phyloP scores from a whole-genome alignment of 768 basidiomycete genomes.

The Boletus rubroflammeus region DNA sequence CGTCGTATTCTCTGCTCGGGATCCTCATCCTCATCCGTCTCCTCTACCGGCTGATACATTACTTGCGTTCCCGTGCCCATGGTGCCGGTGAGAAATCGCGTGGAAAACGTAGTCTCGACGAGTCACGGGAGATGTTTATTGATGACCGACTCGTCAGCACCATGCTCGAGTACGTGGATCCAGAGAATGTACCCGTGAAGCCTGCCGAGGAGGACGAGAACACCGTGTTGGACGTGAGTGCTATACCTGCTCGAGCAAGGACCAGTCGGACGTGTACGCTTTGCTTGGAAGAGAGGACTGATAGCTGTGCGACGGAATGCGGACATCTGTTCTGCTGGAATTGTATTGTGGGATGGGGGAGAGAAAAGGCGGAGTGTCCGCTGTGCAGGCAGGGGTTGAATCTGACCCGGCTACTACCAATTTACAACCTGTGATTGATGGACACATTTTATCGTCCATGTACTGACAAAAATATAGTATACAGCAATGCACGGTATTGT shows the following conservation, averaged over 20 bases:
- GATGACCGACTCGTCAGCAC: conserved; percentile 60
- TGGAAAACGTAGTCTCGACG: conserved; percentile 32
- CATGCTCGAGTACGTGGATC: conserved; percentile 48
- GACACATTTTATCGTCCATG: not conserved
- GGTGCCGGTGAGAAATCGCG: conserved; percentile 28
- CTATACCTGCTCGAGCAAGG: conserved; percentile 50
- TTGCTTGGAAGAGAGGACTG: conserved; percentile 80
- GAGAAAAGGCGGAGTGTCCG: conserved; percentile 89
- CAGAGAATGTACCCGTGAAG: conserved; percentile 50
- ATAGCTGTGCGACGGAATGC: conserved; percentile 81
- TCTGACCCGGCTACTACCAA: conserved; percentile 66
- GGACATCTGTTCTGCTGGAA: conserved; percentile 90
- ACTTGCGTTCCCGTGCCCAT: conserved; percentile 36
- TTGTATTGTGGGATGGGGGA: conserved; percentile 85
- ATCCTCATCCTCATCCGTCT: conserved; percentile 65
- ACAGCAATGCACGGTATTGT: conserved; percentile 13
- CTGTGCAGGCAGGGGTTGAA: conserved; percentile 76
- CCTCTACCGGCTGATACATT: conserved; percentile 53
- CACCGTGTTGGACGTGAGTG: conserved; percentile 58
- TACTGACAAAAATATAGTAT: conserved; percentile 16
- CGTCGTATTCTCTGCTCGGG: conserved; percentile 85
- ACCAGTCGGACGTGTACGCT: conserved; percentile 73
- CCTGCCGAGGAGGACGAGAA: conserved; percentile 68
- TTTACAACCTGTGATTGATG: conserved; percentile 72
- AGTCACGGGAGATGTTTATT: conserved; percentile 42